Conservation (phyloP, 2,329 filamentous ascomycete species). For the Aspergillus versicolor region DNA sequence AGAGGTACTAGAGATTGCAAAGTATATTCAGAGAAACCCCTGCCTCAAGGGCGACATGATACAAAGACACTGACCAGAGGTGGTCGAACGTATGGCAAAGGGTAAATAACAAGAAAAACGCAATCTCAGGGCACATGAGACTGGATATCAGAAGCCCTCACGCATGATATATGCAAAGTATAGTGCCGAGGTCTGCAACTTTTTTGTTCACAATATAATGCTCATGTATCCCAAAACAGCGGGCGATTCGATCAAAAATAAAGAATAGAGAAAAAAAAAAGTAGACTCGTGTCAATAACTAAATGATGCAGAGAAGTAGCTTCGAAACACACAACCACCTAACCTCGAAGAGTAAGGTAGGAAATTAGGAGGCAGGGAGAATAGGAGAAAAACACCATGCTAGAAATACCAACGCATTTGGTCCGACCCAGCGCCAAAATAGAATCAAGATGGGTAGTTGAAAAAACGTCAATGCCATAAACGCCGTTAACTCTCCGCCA, state of each 20-base stretch:
- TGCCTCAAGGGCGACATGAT: constrained; percentile 9
- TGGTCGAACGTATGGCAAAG: neutral
- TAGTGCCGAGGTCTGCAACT: constrained; percentile 22
- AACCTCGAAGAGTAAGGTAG: constrained; percentile 4
- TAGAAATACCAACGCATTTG: constrained; percentile 17
- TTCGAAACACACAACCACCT: constrained; percentile 12
- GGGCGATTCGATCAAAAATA: neutral
- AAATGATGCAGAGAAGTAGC: constrained; percentile 18
- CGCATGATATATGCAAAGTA: constrained; percentile 22
- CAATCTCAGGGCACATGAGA: constrained; percentile 15
- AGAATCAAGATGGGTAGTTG: constrained; percentile 11
- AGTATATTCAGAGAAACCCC: constrained; percentile 12
- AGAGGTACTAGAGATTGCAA: constrained; percentile 5
- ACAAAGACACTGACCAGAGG: constrained; percentile 1
- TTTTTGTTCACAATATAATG: constrained; percentile 17
- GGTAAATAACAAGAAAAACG: constrained; percentile 3
- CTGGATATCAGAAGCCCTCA: constrained; percentile 22
- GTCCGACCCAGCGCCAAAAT: constrained; percentile 24
- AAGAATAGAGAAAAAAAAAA: constrained; percentile 1
- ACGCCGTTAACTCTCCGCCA: constrained; percentile 23
- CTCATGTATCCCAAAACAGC: constrained; percentile 15
- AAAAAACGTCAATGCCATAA: constrained; percentile 17
- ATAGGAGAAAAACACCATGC: constrained; percentile 20
- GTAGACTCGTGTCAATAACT: constrained; percentile 7
- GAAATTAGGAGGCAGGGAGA: constrained; percentile 1